Evolutionary conservation across 1,139 yeast genomes (phyloP), one percentile per base, ranked within the genome.

Genomic region (Lodderomyces pseudojiufengensis): DNA sequence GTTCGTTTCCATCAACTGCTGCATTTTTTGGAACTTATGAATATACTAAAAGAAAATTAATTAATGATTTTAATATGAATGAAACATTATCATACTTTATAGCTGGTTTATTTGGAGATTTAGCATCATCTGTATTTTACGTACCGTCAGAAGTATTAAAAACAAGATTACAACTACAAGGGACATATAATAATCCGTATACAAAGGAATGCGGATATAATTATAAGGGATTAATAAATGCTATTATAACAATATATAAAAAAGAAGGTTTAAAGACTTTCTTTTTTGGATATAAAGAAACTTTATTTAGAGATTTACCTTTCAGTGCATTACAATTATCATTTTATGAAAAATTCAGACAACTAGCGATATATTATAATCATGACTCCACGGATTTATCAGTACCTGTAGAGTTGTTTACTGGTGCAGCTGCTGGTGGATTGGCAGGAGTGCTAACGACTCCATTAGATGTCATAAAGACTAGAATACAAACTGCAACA

Each of bases 121-220:
- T 92, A 40, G 92, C 87, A 3, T 84, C 95, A 23, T 84, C 95
- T 52, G 63, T 92, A n/a, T 81, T 87, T 31, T 92, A 92, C 51
- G 98, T 92, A n/a, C 98, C 98, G 3, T 80, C 92, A 24, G 98
- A 92, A 56, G 97, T 92, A n/a, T 63, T 92, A 40, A 92, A 94
- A 57, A 88, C 98, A 6, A 70, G 98, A 49, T 62, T 92, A 33
- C 98, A 92, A 61, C 65, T 92, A 37, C 98, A 92, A 60, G 98
- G 98, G 1, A 72, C 80, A 34, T 73, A 76, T 59, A 86, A 88
- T 58, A 92, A 90, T 55, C 85, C 84, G 0, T 70, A 72, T 56
- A 88, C 90, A 43, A 58, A 69, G 33, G 86, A 87, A 9, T 58
- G 68, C 36, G 97, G 96, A 0, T 92, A 92, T 59, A 92, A 92